Evolutionary conservation across 1,139 yeast genomes (phyloP), one percentile per base, ranked within the genome.

Genomic region (Geotrichum citri-aurantii): DNA sequence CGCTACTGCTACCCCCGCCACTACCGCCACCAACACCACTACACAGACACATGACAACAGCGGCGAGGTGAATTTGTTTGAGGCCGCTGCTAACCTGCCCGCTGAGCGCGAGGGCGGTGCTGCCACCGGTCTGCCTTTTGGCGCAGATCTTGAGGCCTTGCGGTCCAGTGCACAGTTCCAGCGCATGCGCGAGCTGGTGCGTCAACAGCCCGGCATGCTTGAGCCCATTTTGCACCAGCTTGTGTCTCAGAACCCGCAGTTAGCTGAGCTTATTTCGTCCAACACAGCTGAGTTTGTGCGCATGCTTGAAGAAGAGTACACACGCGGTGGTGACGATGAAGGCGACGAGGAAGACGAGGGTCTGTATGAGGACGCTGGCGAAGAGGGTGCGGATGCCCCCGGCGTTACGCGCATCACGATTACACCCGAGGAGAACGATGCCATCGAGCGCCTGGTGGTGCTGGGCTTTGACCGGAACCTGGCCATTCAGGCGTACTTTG

Each of bases 401-500:
- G 71, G 73, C 4, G 63, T 76, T 19, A 75, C 79, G 29, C 80
- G 81, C 65, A 77, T 89, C 63, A 80, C 81, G 65, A 78, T 93
- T 60, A 82, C 96, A 5, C 85, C 83, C 61, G 95, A 86, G 67
- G 99, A 93, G 71, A 86, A 87, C 70, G 89, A 80, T 62, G 97
- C 99, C 26, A 89, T 93, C 64, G 81, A 81, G 65, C 83, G 99
- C 71, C 79, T 93, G 65, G 86, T 95, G 71, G 98, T 88, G 71
- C 80, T 93, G 65, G 99, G 99, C 0, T 93, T 93, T 70, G 96
- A 89, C 65, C 82, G 96, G 66, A 81, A 85, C 67, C 77, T 88
- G 63, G 99, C 88, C 55, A 83, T 92, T 62, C 97, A 92, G 76
- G 96, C 95, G 44, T 95, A 90, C 76, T 86, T 95, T 81, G 99